Evolutionary conservation across 257 asterid species (phyloP), one percentile per base, ranked within the genome.

Genomic region (Phtheirospermum japonicum): DNA sequence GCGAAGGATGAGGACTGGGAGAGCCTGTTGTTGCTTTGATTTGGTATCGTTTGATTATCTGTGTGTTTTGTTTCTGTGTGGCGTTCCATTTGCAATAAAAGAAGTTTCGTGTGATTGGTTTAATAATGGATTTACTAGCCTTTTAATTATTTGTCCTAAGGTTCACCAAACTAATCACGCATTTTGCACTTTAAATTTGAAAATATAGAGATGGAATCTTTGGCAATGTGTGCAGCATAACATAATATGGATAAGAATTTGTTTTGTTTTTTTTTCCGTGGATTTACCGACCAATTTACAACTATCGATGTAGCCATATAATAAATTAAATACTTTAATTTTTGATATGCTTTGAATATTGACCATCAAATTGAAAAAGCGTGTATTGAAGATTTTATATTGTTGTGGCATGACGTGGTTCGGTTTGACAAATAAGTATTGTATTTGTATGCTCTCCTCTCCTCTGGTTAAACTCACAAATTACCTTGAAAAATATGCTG

Each of bases 1-100:
- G 69, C 23, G 69, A 61, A 6, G 70, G 71, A 71, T 68, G 77
- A 33, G 58, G 71, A 50, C 46, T 56, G 76, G 74, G 52, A 33
- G 14, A 16, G 64, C 65, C 31, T 73, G 59, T 43, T 75, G 59
- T 43, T 39, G 56, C 46, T 68, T 54, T 71, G 39, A 37, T 68
- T 17, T 26, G 19, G 32, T 56, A 45, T 39, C 57, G 69, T 73
- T 63, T 40, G 48, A 19, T 74, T 68, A 6, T 53, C 17, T 34
- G 70, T 54, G 66, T 75, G 45, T 2, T 39, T 9, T 39, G 45
- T 37, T 3, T 1, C 61, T 8, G 39, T 42, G 18, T 45, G 52
- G 40, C 6, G 58, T 65, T 46, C 53, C 23, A 11, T 67, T 58
- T 72, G 65, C 40, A 55, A 79, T 75, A 62, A 77, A 79, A 65